Percentiles rank a stretch among this genome's conserved stretches.
Evolutionary conservation across 208 protist species (phyloP).

Genomic region (Acanthamoeba healyi): DNA sequence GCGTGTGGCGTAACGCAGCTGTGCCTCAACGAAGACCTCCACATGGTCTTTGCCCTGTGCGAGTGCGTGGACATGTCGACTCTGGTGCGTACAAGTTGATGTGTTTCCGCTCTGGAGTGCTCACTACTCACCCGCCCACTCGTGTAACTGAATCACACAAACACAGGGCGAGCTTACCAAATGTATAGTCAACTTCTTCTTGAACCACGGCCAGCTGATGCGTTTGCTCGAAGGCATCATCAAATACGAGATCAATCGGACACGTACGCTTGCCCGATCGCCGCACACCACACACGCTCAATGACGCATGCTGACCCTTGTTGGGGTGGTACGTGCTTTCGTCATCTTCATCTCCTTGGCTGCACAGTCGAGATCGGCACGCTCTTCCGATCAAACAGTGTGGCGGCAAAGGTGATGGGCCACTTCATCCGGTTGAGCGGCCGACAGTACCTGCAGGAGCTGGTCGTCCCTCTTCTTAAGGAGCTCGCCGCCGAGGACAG

Average conservation of each 20-base stretch:
- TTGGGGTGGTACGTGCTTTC: not conserved
- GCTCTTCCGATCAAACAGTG: conserved; percentile 54
- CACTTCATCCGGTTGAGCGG: conserved; percentile 53
- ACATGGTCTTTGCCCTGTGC: conserved; percentile 26
- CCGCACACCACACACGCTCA: not conserved
- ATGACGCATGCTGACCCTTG: not conserved
- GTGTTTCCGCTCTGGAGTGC: not conserved
- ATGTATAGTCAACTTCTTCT: conserved; percentile 61
- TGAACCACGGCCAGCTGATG: conserved; percentile 45
- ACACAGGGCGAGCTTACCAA: conserved; percentile 36
- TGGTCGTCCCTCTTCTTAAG: conserved; percentile 33
- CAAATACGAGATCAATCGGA: conserved; percentile 41
- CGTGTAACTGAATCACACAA: not conserved
- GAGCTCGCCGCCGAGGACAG: conserved; percentile 48
- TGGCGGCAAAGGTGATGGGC: conserved; percentile 56
- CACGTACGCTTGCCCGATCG: not conserved
- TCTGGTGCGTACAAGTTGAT: not conserved
- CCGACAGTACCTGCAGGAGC: not conserved
- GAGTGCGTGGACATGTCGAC: conserved; percentile 19
- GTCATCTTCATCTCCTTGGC: too few species aligned
- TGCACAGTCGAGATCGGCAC: conserved; percentile 61
- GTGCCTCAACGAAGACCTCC: conserved; percentile 23
- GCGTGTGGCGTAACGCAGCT: not conserved
- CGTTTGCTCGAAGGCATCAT: conserved; percentile 40
- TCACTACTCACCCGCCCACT: not conserved